Percentiles rank a stretch among this genome's conserved stretches.
phyloP scores from a whole-genome alignment of 2,329 filamentous ascomycete species.

The Aspergillus transmontanensis region DNA sequence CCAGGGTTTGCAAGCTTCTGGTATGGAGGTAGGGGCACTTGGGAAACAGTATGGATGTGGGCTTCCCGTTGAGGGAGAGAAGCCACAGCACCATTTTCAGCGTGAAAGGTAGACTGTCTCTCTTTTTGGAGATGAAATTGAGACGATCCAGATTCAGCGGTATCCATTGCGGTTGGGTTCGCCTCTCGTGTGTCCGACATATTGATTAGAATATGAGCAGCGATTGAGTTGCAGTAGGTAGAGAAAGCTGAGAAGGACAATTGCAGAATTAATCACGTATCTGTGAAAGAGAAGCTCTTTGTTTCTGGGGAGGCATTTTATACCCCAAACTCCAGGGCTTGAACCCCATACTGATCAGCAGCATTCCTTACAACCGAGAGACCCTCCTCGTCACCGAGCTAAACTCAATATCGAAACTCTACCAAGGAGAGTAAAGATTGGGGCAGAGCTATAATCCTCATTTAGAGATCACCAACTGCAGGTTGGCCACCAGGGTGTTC shows the following conservation, averaged over 20 bases:
- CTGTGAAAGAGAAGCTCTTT: too few species aligned
- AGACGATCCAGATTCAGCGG: background rate
- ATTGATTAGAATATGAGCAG: background rate
- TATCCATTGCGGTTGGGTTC: background rate
- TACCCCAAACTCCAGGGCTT: background rate
- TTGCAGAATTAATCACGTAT: background rate
- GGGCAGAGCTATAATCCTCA: background rate
- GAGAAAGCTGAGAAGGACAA: background rate
- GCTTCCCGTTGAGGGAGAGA: background rate
- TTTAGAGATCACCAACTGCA: background rate
- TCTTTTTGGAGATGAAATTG: background rate
- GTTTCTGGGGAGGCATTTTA: background rate
- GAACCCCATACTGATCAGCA: background rate
- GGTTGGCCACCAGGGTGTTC: background rate
- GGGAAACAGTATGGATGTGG: conserved; percentile 15
- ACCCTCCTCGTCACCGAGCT: background rate
- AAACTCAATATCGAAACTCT: background rate
- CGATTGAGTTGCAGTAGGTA: background rate
- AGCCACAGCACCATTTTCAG: background rate
- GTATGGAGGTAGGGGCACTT: conserved; percentile 16
- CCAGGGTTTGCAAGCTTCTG: conserved; percentile 61
- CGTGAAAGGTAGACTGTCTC: background rate
- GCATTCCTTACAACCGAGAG: background rate
- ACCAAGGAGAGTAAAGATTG: background rate
- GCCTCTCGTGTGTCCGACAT: background rate